Evolutionary conservation across 495 filamentous ascomycete genomes (phyloP), one percentile per base, ranked within the genome.

Genomic region (Aspergillus carlsbadensis): DNA sequence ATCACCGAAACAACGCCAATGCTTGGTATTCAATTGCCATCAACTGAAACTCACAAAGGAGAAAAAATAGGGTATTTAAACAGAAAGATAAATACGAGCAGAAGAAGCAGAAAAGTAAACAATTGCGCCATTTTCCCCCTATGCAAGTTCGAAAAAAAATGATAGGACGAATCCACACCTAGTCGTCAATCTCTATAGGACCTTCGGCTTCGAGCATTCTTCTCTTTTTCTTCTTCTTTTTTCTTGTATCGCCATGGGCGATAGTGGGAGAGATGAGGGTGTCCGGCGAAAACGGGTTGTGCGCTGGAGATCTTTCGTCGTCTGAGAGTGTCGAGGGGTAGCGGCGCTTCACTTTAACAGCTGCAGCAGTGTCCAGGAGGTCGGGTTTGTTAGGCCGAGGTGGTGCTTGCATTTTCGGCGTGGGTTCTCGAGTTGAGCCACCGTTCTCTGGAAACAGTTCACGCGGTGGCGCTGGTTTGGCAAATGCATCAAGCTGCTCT

Each of bases 161-260:
- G 11, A 24, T 3, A 24, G 43, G 24, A 47, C 11, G 15, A 31
- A 1, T 40, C 18, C 11, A 35, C 10, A 10, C n/a, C 52, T 57
- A 51, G 37, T 43, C 45, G 37, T 49, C 33, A 17, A 57, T n/a
- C 3, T 10, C 0, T 44, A 57, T 57, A 14, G 54, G 8, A 11
- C 17, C 2, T 24, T 51, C 54, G 3, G 6, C 22, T 21, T 17
- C 17, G 33, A n/a, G 14, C 33, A 2, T 52, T 20, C 42, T 36
- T 3, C 40, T 58, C 34, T 55, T 56, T 18, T 39, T 60, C 52
- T 63, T 62, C 36, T 51, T 57, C 14, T 43, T 58, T 48, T 62
- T 67, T n/a, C 39, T 62, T 7, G 22, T 48, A 15, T 34, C 7
- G 11, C 21, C 40, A 6, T 31, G 17, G 5, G 29, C 20, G n/a